A percentile compares a stretch with the other conserved stretches of the same genome.
Conservation (phyloP, 129 eudicot genomes). For the Flaveria trinervia region DNA sequence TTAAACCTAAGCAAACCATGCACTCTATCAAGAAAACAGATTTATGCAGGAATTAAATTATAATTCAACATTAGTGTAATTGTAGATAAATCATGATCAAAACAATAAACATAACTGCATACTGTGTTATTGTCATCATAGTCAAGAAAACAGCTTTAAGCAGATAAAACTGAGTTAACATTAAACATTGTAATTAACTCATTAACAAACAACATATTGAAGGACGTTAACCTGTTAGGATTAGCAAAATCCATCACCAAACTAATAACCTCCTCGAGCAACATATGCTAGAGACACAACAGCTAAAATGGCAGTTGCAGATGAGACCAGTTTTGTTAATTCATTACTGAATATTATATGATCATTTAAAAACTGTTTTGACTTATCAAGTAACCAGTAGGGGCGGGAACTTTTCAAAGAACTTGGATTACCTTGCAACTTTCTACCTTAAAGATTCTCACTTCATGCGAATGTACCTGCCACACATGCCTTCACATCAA, state of each 20-base stretch:
- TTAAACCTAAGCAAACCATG: too few species aligned
- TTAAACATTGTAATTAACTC: slow-evolving; percentile 18
- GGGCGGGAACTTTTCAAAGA: too few species aligned
- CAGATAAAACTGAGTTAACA: slow-evolving; percentile 15
- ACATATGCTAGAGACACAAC: slow-evolving; percentile 61
- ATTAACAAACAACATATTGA: slow-evolving; percentile 30
- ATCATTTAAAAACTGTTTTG: too few species aligned
- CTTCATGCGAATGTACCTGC: too few species aligned
- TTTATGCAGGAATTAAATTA: not conserved
- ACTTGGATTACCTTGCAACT: too few species aligned
- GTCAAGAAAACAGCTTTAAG: slow-evolving; percentile 18
- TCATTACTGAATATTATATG: too few species aligned
- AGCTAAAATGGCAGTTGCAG: slow-evolving; percentile 72
- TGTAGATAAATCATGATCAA: not conserved
- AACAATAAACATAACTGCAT: slow-evolving; percentile 11
- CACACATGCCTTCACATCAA: too few species aligned
- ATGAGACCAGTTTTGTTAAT: slow-evolving; percentile 47
- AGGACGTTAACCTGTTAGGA: slow-evolving; percentile 37
- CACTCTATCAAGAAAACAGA: not conserved
- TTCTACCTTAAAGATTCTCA: too few species aligned
- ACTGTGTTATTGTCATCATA: not conserved
- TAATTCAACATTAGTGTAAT: not conserved
- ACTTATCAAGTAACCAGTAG: too few species aligned
- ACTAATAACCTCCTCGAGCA: slow-evolving; percentile 35
- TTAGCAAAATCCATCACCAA: slow-evolving; percentile 27